These are phyloP conservation scores for Jackrogersella minutella DNA, from an alignment of 495 filamentous ascomycete genomes.

Conservation along the genomic window DNA sequence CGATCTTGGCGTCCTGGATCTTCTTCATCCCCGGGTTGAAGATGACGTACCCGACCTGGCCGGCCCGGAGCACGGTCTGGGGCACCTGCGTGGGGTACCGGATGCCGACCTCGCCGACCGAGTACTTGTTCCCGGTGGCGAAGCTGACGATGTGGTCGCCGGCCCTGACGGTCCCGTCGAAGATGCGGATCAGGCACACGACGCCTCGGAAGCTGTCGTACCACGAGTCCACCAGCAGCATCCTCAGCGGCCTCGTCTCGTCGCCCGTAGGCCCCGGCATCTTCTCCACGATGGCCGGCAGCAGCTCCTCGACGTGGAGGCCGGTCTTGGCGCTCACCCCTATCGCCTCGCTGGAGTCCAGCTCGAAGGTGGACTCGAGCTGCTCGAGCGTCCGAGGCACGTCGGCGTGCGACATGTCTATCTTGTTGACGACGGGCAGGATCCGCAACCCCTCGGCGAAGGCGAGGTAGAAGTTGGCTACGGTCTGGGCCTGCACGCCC, in stretches of 20 bases:
- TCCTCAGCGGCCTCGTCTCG: conserved; percentile 70
- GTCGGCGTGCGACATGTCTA: conserved; percentile 89
- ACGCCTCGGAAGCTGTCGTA: conserved; percentile 96
- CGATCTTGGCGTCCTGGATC: conserved; percentile 93
- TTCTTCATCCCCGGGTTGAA: conserved; percentile 99
- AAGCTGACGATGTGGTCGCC: conserved; percentile 87
- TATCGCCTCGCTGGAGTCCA: conserved; percentile 82
- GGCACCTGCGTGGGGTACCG: conserved; percentile 91
- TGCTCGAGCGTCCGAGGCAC: conserved; percentile 84
- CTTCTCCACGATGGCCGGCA: conserved; percentile 84
- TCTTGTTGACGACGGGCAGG: conserved; percentile 95
- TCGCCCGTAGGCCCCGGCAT: conserved; percentile 85
- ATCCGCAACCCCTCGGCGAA: conserved; percentile 88
- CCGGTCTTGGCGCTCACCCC: conserved; percentile 94
- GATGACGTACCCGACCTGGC: conserved; percentile 93
- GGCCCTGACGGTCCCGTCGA: conserved; percentile 83
- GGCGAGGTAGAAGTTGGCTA: conserved; percentile 97
- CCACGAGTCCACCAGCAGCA: conserved; percentile 96
- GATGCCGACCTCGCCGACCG: conserved; percentile 94
- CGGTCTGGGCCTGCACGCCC: conserved; percentile 92
- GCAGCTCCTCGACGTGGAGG: conserved; percentile 76
- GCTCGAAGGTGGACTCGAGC: conserved; percentile 83
- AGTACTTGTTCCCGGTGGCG: conserved; percentile 85
- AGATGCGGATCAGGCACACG: conserved; percentile 88
- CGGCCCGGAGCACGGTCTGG: conserved; percentile 80